Percentiles rank a stretch among this genome's conserved stretches.
phyloP scores from a whole-genome alignment of 176 grass and related monocot species.

The Echinochloa phyllopogon region DNA sequence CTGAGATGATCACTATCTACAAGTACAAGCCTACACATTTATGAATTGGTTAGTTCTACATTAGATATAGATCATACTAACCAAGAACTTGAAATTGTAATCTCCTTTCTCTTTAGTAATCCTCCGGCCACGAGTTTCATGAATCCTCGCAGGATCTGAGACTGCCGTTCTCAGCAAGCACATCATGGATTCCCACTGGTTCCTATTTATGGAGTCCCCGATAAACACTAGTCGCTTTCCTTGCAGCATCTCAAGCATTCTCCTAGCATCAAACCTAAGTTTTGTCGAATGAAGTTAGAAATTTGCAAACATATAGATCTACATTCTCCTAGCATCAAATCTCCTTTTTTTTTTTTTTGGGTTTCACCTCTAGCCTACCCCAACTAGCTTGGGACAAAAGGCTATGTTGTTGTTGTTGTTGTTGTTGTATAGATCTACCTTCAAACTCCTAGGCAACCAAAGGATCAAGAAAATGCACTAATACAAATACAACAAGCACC shows the following conservation, averaged over 20 bases:
- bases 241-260: slow-evolving; percentile 76
- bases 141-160: slow-evolving; percentile 65
- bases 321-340: too few species aligned
- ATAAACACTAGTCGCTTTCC: slow-evolving; percentile 83
- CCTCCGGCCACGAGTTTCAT: slow-evolving; percentile 59
- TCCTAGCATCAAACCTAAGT: slow-evolving; percentile 72
- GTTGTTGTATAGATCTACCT: too few species aligned
- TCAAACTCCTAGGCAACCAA: slow-evolving; percentile 3
- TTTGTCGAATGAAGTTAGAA: slow-evolving; percentile 27
- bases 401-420: too few species aligned
- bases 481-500: slow-evolving; percentile 47
- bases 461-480: background rate
- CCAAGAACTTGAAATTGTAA: slow-evolving; percentile 87
- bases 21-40: slow-evolving; percentile 14
- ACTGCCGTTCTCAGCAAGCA: slow-evolving; percentile 71
- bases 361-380: too few species aligned
- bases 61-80: slow-evolving; percentile 43
- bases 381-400: too few species aligned
- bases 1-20: background rate
- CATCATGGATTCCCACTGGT: slow-evolving; percentile 99
- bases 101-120: slow-evolving; percentile 87
- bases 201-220: slow-evolving; percentile 93
- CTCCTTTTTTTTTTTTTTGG: too few species aligned
- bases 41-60: slow-evolving; percentile 29
- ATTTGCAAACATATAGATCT: background rate